phyloP scores from a whole-genome alignment of 257 asterid species.

The Solanum microdontum region DNA sequence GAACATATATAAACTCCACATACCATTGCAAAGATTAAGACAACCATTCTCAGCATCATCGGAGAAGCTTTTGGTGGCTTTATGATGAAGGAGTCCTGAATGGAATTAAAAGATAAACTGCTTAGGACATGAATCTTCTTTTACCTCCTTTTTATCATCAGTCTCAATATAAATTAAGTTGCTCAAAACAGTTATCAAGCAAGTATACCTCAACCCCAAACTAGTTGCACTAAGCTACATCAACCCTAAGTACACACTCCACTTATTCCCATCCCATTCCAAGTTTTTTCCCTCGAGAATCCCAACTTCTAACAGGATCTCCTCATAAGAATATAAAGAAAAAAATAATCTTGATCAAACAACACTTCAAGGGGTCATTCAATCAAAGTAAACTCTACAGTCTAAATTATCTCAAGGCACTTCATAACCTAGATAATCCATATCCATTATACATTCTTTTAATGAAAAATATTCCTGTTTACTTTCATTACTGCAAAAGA shows the following conservation, averaged over 20 bases:
- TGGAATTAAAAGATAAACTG: constrained; percentile 7
- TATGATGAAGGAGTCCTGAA: constrained; percentile 45
- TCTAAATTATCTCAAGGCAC: not conserved
- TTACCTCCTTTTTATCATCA: not conserved
- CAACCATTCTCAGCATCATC: constrained; percentile 51
- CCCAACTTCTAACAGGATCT: not conserved
- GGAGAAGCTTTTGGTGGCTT: constrained; percentile 61
- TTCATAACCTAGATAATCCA: not conserved
- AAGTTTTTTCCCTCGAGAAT: not conserved
- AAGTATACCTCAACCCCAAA: not conserved
- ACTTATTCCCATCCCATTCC: not conserved
- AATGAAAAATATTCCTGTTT: not conserved
- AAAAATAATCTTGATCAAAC: not conserved
- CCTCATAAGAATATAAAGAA: not conserved
- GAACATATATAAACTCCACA: constrained; percentile 74
- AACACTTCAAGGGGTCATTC: not conserved
- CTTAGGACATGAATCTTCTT: not conserved
- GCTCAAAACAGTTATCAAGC: not conserved
- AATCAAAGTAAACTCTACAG: not conserved
- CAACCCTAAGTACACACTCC: not conserved
- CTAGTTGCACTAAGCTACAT: not conserved
- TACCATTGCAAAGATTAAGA: constrained; percentile 60
- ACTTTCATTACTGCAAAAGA: not conserved
- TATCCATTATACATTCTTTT: not conserved
- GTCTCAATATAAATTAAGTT: not conserved